Conservation (phyloP, 768 basidiomycete species). For the Dendrothele bispora region DNA sequence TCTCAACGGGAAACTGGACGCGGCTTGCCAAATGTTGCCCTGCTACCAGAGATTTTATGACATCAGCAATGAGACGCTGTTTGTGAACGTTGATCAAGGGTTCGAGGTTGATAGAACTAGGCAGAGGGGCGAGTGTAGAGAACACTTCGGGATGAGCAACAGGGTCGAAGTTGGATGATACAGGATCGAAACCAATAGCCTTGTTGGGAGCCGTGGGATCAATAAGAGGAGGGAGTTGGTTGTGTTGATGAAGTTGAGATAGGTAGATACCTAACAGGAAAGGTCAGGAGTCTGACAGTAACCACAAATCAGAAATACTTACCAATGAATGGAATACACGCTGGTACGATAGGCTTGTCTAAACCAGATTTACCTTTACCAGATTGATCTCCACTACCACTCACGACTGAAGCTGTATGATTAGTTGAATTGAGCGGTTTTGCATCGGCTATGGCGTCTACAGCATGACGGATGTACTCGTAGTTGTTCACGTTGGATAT, state of each 20-base stretch:
- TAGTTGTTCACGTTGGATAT: constrained; percentile 68
- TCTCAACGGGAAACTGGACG: constrained; percentile 69
- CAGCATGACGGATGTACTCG: constrained; percentile 66
- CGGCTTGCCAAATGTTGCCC: constrained; percentile 82
- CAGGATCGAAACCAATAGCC: constrained; percentile 61
- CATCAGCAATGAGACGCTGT: constrained; percentile 76
- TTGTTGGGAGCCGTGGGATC: constrained; percentile 81
- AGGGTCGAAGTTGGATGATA: constrained; percentile 61
- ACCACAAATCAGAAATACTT: constrained; percentile 18
- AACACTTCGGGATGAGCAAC: constrained; percentile 82
- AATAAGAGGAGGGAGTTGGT: constrained; percentile 73
- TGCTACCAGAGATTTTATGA: constrained; percentile 78
- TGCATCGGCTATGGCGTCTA: constrained; percentile 63
- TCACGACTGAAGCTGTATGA: constrained; percentile 53
- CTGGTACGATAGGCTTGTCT: constrained; percentile 38
- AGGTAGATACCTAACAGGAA: constrained; percentile 65
- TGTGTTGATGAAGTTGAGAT: constrained; percentile 63
- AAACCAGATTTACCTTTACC: constrained; percentile 38
- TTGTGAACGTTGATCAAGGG: constrained; percentile 90
- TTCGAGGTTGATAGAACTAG: constrained; percentile 76
- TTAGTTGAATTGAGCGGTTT: constrained; percentile 57
- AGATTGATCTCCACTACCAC: constrained; percentile 35
- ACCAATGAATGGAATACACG: constrained; percentile 87
- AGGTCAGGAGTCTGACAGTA: background rate
- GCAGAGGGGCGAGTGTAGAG: constrained; percentile 66